phyloP scores from a whole-genome alignment of 1,284 basidiomycete genomes.

The Ustilago trichophora region DNA sequence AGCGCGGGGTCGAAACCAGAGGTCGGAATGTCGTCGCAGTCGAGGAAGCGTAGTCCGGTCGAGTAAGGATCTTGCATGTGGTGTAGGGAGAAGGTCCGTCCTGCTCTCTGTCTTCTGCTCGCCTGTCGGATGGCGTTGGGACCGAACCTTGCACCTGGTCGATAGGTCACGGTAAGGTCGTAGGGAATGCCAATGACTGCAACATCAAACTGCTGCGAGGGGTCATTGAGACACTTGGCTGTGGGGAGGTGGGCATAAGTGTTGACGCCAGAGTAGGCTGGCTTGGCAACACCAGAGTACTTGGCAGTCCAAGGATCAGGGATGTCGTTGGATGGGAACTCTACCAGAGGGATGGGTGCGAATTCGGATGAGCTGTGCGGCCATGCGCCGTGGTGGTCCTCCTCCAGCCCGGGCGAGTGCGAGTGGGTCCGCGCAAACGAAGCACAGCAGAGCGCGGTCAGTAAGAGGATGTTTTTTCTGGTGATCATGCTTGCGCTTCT shows the following conservation, averaged over 20 bases:
- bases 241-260: conserved; percentile 51
- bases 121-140: conserved; percentile 45
- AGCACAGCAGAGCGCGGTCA: conserved; percentile 5
- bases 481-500: conserved; percentile 15
- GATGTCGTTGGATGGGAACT: conserved; percentile 43
- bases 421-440: conserved; percentile 11
- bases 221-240: conserved; percentile 24
- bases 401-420: conserved; percentile 26
- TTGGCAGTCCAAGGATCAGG: conserved; percentile 39
- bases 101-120: conserved; percentile 40
- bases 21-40: conserved; percentile 51
- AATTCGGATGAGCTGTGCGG: conserved; percentile 34
- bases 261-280: conserved; percentile 41
- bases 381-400: conserved; percentile 41
- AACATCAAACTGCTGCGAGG: conserved; percentile 37
- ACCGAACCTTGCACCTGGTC: conserved; percentile 47
- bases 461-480: not conserved
- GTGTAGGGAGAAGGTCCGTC: conserved; percentile 33
- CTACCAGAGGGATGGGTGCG: conserved; percentile 31
- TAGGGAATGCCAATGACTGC: conserved; percentile 52
- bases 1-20: conserved; percentile 42
- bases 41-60: conserved; percentile 40
- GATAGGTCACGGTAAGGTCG: conserved; percentile 48
- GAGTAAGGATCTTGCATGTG: conserved; percentile 44
- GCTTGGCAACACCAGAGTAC: conserved; percentile 31